Base-by-base conservation (phyloP, 192 early-diverging fungal species). In the Pilobolus umbonatus region DNA sequence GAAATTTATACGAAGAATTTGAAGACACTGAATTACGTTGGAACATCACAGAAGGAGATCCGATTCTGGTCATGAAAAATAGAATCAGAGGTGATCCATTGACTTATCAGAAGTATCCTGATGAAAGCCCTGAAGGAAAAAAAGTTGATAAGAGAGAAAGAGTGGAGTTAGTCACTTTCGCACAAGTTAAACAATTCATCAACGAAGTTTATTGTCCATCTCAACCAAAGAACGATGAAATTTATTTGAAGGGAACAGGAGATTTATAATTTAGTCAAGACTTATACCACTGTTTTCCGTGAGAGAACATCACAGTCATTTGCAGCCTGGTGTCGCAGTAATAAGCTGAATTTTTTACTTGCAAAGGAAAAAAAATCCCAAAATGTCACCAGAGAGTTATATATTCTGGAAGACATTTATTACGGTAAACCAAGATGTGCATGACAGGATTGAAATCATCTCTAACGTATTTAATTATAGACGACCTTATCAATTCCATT, bases 341-440 rank as follows among this genome's bases (percentile, higher is more conserved):
- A 50, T 31, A 50, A 50, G n/a, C n/a, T n/a, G n/a, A n/a, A n/a
- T n/a, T n/a, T n/a, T n/a, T n/a, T n/a, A n/a, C n/a, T n/a, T 50
- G 48, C 48, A 50, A 50, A 50, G 29, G 48, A 15, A 50, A 50
- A 50, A 50, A 50, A n/a, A 50, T 31, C n/a, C 6, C 25, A 31
- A 50, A 50, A 31, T 25, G 14, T 50, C 48, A 50, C 48, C 24
- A 50, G 28, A 50, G 28, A 50, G 29, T 50, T 50, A 15, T 50
- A 50, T 50, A 31, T 31, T 31, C 32, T 50, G 48, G 48, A 50
- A 40, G 38, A 50, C 48, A 50, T 50, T 31, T 50, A 50, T 31
- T 50, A 50, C n/a, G 26, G 24, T 31, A 50, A 31, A 50, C 14
- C 48, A 50, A 50, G 48, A 50, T 50, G 32, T 40, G 38, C 38